A percentile compares a stretch with the other conserved stretches of the same genome.
These are phyloP conservation scores for Aspergillus saccharolyticus DNA, from an alignment of 495 filamentous ascomycete genomes.

Conservation along the genomic window DNA sequence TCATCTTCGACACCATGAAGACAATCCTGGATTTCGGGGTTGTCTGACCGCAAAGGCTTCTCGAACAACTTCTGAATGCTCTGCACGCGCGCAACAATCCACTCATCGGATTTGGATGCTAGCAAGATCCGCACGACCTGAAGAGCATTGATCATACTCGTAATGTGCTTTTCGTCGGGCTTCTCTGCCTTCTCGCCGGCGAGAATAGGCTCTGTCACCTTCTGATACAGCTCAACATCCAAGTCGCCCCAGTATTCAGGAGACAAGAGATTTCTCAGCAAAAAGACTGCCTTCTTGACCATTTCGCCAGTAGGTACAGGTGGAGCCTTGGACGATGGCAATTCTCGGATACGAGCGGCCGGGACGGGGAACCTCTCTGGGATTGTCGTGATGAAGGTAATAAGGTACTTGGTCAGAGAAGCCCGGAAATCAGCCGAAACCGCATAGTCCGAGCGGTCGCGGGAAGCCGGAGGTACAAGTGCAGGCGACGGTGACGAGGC, in stretches of 20 bases:
- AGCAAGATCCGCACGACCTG: conserved; percentile 86
- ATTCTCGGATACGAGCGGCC: conserved; percentile 59
- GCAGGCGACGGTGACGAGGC: conserved; percentile 38
- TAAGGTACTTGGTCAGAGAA: conserved; percentile 85
- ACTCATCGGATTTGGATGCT: conserved; percentile 79
- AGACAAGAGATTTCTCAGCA: conserved; percentile 83
- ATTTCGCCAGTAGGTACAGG: conserved; percentile 63
- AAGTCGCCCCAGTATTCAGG: conserved; percentile 89
- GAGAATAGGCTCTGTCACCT: conserved; percentile 78
- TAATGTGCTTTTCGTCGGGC: conserved; percentile 65
- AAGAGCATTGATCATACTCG: conserved; percentile 83
- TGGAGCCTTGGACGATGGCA: conserved; percentile 38
- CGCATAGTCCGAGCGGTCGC: conserved; percentile 62
- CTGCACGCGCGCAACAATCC: conserved; percentile 71
- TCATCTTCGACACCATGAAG: conserved; percentile 66
- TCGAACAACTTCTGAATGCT: conserved; percentile 83
- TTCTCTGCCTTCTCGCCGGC: conserved; percentile 63
- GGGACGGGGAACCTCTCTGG: conserved; percentile 74
- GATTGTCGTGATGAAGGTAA: conserved; percentile 88
- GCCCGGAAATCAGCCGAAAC: conserved; percentile 60
- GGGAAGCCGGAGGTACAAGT: conserved; percentile 43
- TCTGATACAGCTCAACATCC: conserved; percentile 85
- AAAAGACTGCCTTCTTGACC: conserved; percentile 72
- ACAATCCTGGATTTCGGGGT: conserved; percentile 86
- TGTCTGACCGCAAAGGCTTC: conserved; percentile 80